Evolutionary conservation across 1,284 basidiomycete genomes (phyloP), one percentile per base, ranked within the genome.

Genomic region (Boletus albobrunnescens): DNA sequence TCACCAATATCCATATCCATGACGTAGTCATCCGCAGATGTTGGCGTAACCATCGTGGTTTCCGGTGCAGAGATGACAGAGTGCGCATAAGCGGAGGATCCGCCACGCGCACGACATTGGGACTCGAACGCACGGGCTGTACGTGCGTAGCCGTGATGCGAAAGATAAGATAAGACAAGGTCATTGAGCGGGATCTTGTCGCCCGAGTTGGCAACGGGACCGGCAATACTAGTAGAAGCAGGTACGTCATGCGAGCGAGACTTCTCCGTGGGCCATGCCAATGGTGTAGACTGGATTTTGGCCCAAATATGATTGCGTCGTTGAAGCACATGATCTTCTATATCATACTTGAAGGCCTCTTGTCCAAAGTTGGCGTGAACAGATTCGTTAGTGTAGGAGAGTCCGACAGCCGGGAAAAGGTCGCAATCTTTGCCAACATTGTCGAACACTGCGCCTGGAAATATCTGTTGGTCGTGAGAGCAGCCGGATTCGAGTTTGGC

Each of bases 331-430:
- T 92, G 80, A 44, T 82, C 78, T 47, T 90, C 85, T 60, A 97
- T 94, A 64, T 94, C 91, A 64, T 82, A 96, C 58, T 73, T 76
- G 78, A 96, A 97, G 2, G 83, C 77, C 14, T 84, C 80, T 51
- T 87, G 84, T 7, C 90, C 89, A 64, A 96, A 94, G 69, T 96
- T 95, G 59, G 84, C 84, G 38, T 81, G 79, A 37, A 93, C 71
- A 17, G 77, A 72, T 65, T 94, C 91, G 32, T 78, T 73, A 2
- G 74, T 70, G 55, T 91, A 85, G 43, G 89, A 86, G 49, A 97
- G 73, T 10, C 93, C 94, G 42, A 95, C 77, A n/a, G 88, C 82
- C 4, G 94, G 92, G 62, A 85, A 91, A 22, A 95, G 61, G 17
- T 82, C 77, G 44, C 70, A 64, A 36, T 72, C 73, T 66, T 73